Evolutionary conservation across 2,329 filamentous ascomycete species (phyloP), one percentile per base, ranked within the genome.

Genomic region (Fusarium sp.): DNA sequence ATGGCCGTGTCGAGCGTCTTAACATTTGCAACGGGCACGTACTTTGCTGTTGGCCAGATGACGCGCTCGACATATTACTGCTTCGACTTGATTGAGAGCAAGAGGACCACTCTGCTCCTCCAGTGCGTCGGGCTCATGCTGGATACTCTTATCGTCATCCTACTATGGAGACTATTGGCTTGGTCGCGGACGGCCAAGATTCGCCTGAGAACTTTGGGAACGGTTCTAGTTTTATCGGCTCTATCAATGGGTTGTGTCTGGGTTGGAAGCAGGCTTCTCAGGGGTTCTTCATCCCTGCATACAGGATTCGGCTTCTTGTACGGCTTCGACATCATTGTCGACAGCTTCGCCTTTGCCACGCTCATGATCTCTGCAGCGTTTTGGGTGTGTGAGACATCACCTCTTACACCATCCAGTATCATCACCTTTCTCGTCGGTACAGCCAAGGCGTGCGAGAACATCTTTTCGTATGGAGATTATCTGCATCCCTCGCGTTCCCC

Each of bases 1-100:
- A 80, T 82, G 50, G 79, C 85, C 20, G 72, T 86, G 3, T 57
- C 82, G 23, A 82, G 83, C 52, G 81, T 81, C 6, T 7, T 83
- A 20, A 67, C 85, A n/a, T 80, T 89, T 45, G 82, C 83, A 13
- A 81, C 81, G 5, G 87, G 87, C 4, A 83, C 85, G 4, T 88
- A 83, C 65, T 76, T 84, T 3, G 80, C 84, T 18, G 75, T 83
- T 3, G 80, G 81, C 16, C 82, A 84, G n/a, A 80, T 81, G 4
- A 76, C 79, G 20, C 80, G 76, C n/a, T 89, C 88, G 14, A 88
- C 87, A 0, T 89, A 87, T 67, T 84, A 89, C 66, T 91, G 89
- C 74, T 86, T 88, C 20, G 72, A 82, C 6, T 74, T 82, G 5
- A 70, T 83, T 16, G 87, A 89, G 64, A 84, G 80, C 60, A 79